These are phyloP conservation scores for Ceratocystis destructans DNA, from an alignment of 2,329 filamentous ascomycete species.

Conservation along the genomic window DNA sequence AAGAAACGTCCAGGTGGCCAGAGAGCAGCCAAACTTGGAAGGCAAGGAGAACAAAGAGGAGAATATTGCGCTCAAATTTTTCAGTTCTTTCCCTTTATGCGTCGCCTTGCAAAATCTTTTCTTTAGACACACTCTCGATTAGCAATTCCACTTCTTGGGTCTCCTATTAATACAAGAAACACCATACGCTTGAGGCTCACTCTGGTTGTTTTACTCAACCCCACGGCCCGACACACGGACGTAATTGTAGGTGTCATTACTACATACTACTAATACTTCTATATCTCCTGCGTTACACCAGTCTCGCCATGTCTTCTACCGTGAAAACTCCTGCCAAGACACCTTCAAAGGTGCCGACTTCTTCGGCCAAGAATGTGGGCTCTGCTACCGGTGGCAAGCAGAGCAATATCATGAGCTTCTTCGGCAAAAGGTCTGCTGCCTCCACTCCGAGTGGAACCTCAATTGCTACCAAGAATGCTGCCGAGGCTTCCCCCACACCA, in stretches of 20 bases:
- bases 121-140: neutral
- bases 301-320: constrained; percentile 1
- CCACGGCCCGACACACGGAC: constrained; percentile 2
- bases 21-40: neutral
- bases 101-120: neutral
- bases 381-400: constrained; percentile 27
- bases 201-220: neutral
- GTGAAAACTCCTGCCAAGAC: constrained; percentile 16
- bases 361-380: constrained; percentile 22
- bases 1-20: neutral
- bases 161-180: neutral
- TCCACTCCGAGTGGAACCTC: constrained; percentile 25
- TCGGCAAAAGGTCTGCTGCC: constrained; percentile 27
- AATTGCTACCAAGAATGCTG: constrained; percentile 26
- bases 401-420: constrained; percentile 33
- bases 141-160: neutral
- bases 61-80: neutral
- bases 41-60: neutral
- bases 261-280: neutral
- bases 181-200: neutral
- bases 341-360: constrained; percentile 27
- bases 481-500: constrained; percentile 25
- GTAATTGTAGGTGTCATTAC: neutral
- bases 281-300: neutral
- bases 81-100: neutral